Evolutionary conservation across 345 rosid genomes (phyloP).

Genomic region (Ceriops zippeliana): DNA sequence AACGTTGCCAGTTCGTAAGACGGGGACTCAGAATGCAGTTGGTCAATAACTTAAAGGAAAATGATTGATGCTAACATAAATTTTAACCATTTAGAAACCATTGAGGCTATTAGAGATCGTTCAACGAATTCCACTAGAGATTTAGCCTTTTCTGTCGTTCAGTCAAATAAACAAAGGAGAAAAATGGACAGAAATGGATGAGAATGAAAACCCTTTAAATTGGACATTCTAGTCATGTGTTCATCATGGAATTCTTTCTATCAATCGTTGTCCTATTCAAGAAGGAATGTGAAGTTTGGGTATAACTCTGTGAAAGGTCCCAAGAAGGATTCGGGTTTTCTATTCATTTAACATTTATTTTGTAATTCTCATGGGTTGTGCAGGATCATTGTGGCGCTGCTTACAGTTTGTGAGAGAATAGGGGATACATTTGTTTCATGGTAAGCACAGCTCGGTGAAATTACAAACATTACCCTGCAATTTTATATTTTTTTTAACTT

Average conservation of each 20-base stretch:
- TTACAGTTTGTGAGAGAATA: conserved; percentile 65
- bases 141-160: too few relatives aligned
- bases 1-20: neutral
- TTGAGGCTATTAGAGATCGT: too few relatives aligned
- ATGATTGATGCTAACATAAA: too few relatives aligned
- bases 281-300: neutral
- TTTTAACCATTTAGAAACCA: too few relatives aligned
- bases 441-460: conserved; percentile 31
- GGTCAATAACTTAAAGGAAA: too few relatives aligned
- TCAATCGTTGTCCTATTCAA: conserved; percentile 3
- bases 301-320: neutral
- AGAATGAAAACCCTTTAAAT: neutral
- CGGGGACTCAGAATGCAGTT: neutral
- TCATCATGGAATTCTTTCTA: neutral
- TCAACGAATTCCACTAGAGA: too few relatives aligned
- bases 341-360: neutral
- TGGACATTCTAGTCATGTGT: neutral
- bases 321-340: neutral
- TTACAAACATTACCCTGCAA: neutral
- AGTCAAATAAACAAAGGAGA: neutral
- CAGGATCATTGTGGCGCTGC: conserved; percentile 79
- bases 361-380: conserved; percentile 8
- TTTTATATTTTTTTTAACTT: neutral
- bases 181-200: neutral
- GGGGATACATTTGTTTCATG: conserved; percentile 66